These are phyloP conservation scores for Kurtzmaniella quercitrusa DNA, from an alignment of 1,139 yeast genomes.

Conservation along the genomic window DNA sequence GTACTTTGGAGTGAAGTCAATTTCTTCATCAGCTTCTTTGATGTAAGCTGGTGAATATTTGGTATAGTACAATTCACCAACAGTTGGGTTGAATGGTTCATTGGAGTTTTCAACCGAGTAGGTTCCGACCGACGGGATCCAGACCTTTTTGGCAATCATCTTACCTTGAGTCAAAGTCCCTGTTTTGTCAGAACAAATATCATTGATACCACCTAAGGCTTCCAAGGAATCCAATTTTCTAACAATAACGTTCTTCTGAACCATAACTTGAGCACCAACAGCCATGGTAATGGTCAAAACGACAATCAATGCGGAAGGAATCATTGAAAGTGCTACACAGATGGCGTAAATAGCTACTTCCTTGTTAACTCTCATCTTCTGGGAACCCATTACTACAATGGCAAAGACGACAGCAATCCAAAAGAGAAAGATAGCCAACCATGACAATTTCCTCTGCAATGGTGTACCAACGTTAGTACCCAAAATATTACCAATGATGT, in stretches of 20 bases:
- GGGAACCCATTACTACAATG: conserved; percentile 36
- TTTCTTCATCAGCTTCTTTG: conserved; percentile 27
- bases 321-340: conserved; percentile 48
- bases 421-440: conserved; percentile 39
- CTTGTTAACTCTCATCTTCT: conserved; percentile 32
- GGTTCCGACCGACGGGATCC: conserved; percentile 37
- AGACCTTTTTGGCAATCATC: conserved; percentile 40
- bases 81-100: conserved; percentile 40
- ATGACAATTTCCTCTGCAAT: conserved; percentile 40
- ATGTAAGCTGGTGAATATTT: conserved; percentile 21
- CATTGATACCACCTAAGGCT: conserved; percentile 49
- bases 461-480: conserved; percentile 40
- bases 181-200: conserved; percentile 51
- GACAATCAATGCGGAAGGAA: conserved; percentile 54
- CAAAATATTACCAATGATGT: conserved; percentile 32
- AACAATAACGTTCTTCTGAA: conserved; percentile 39
- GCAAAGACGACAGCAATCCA: conserved; percentile 37
- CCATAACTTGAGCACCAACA: conserved; percentile 48
- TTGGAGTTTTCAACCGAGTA: conserved; percentile 27
- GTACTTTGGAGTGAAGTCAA: conserved; percentile 17
- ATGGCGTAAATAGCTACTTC: conserved; percentile 39
- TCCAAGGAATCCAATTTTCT: conserved; percentile 44
- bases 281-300: conserved; percentile 50
- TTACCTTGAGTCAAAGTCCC: conserved; percentile 51
- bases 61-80: conserved; percentile 24